These are phyloP conservation scores for Tylopilus cervinicoccineus DNA, from an alignment of 768 basidiomycete species.

Conservation along the genomic window DNA sequence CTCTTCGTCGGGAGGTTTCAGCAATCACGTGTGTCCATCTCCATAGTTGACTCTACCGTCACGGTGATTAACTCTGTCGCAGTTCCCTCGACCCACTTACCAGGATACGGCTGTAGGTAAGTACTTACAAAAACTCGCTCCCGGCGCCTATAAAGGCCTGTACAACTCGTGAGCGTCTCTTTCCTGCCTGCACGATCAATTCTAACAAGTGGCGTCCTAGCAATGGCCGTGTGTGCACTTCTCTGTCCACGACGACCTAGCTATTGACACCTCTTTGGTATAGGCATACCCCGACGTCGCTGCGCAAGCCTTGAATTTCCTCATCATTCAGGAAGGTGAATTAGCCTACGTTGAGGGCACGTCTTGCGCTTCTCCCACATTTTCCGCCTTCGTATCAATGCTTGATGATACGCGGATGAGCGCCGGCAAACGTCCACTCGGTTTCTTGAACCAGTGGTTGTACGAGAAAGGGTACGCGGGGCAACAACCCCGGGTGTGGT, in stretches of 20 bases:
- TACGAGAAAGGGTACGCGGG: slow-evolving; percentile 41
- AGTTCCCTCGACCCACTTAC: slow-evolving; percentile 55
- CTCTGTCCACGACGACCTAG: too few species aligned
- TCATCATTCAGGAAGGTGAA: slow-evolving; percentile 41
- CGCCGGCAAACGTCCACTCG: slow-evolving; percentile 41
- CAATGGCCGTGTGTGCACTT: slow-evolving; percentile 47
- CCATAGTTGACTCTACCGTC: not conserved
- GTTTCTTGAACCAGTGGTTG: slow-evolving; percentile 64
- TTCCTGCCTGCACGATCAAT: not conserved
- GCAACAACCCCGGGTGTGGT: slow-evolving; percentile 58
- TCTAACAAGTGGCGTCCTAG: slow-evolving; percentile 24
- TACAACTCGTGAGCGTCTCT: slow-evolving; percentile 49
- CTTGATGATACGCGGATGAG: slow-evolving; percentile 59
- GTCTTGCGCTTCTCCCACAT: slow-evolving; percentile 60
- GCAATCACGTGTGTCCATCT: slow-evolving; percentile 47
- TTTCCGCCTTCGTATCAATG: slow-evolving; percentile 60
- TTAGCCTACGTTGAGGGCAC: slow-evolving; percentile 52
- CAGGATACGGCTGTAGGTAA: slow-evolving; percentile 42
- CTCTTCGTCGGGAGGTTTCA: slow-evolving; percentile 76
- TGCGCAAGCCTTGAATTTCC: slow-evolving; percentile 51
- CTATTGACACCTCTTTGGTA: not conserved
- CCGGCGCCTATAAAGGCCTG: slow-evolving; percentile 50
- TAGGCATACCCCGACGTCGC: slow-evolving; percentile 64
- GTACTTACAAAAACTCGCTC: slow-evolving; percentile 44
- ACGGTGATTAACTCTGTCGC: not conserved